These are phyloP conservation scores for Pisolithus sp. DNA, from an alignment of 768 basidiomycete species.

Conservation along the genomic window DNA sequence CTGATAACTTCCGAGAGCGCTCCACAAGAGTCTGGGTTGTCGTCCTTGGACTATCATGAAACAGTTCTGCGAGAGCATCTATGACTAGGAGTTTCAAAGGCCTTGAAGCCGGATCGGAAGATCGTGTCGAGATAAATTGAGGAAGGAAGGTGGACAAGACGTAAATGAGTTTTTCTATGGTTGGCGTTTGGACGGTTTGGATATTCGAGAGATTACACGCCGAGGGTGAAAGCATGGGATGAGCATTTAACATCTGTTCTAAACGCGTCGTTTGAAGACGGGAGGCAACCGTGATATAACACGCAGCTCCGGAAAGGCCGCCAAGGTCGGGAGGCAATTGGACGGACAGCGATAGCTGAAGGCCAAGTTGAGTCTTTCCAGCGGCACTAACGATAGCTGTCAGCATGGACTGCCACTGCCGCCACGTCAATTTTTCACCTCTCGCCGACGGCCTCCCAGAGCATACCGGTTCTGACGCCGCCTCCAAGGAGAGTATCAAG, in stretches of 20 bases:
- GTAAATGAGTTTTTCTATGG: conserved; percentile 47
- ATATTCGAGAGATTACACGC: conserved; percentile 48
- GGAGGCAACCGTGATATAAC: conserved; percentile 73
- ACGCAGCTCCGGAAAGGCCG: conserved; percentile 60
- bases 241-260: conserved; percentile 52
- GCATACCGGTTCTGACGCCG: conserved; percentile 68
- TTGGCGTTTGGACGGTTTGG: conserved; percentile 54
- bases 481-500: conserved; percentile 73
- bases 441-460: conserved; percentile 88
- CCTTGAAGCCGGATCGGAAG: conserved; percentile 28
- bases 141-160: conserved; percentile 54
- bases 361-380: conserved; percentile 89
- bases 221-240: conserved; percentile 39
- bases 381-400: conserved; percentile 55
- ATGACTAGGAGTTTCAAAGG: conserved; percentile 79
- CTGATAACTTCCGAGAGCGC: conserved; percentile 62
- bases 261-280: conserved; percentile 63
- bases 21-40: conserved; percentile 59
- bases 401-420: conserved; percentile 1
- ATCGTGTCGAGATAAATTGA: conserved; percentile 35
- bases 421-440: conserved; percentile 45
- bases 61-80: conserved; percentile 84
- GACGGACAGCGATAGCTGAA: conserved; percentile 75
- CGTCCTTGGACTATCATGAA: conserved; percentile 58
- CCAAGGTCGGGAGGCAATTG: conserved; percentile 58